Evolutionary conservation across 495 filamentous ascomycete species (phyloP), one percentile per base, ranked within the genome.

Genomic region (Podospora pseudopauciseta): DNA sequence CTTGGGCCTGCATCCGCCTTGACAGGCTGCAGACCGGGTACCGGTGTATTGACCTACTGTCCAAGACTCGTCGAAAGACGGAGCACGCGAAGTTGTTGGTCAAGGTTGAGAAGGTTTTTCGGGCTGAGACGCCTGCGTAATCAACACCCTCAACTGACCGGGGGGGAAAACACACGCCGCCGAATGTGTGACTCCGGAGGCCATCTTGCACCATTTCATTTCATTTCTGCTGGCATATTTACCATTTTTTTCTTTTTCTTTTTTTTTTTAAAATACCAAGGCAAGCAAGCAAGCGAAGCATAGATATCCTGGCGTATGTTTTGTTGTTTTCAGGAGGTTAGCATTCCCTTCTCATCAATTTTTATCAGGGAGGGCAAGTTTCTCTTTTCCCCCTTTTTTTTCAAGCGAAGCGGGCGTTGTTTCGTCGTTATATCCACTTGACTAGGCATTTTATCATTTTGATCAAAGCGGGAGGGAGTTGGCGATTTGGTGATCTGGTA

Each of bases 1-100:
- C 90, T 15, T 97, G 94, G 94, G 87, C 92, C 34, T 97, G 94
- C 77, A 89, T 97, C 73, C 87, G 92, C 27, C 87, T 98, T 3
- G 92, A 97, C 78, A 88, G 92, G 30, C 77, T 97, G 16, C 87
- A 87, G 70, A 80, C 84, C 54, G 94, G 94, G 5, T 91, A 92
- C 73, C 86, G 92, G 28, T 86, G 94, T 63, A 76, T 98, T 54
- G 86, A 87, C 60, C 83, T 98, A 23, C 78, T 87, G 26, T 85
- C 94, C 72, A 81, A 81, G 26, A 75, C 67, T 5, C 74, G 75
- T 30, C 66, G 59, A 6, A 71, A 65, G 6, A 84, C 84, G n/a
- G 39, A 49, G 39, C 79, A 84, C 7, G 91, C 91, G 6, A 76
- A 89, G 62, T 75, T 97, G 57, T 79, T 97, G 67, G 86, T 97